These are phyloP conservation scores for Talaromyces sp. DNA, from an alignment of 2,329 filamentous ascomycete species.

Conservation along the genomic window DNA sequence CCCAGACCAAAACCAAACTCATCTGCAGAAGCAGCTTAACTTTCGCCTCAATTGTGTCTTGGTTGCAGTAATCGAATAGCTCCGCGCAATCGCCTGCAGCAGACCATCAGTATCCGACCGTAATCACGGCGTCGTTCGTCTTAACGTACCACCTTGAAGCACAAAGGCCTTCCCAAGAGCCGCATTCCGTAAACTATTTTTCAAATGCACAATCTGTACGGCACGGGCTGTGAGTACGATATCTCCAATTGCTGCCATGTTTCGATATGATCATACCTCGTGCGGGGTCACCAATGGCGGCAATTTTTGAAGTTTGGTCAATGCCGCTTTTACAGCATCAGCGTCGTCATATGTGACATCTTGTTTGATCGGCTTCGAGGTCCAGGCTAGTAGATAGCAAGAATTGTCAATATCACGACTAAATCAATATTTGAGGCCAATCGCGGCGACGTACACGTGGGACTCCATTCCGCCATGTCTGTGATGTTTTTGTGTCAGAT, in stretches of 20 bases:
- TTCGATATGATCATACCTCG: conserved; percentile 31
- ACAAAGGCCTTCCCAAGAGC: conserved; percentile 88
- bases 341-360: conserved; percentile 47
- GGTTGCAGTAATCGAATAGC: conserved; percentile 93
- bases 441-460: conserved; percentile 24
- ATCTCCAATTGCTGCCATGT: background rate
- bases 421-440: background rate
- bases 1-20: conserved; percentile 94
- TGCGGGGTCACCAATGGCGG: conserved; percentile 48
- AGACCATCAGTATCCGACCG: background rate
- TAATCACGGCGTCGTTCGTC: background rate
- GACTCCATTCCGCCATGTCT: conserved; percentile 30
- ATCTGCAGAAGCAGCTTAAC: conserved; percentile 96
- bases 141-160: conserved; percentile 71
- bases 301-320: conserved; percentile 43
- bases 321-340: conserved; percentile 36
- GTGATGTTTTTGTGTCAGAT: background rate
- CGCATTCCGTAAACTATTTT: conserved; percentile 75
- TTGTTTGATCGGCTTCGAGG: conserved; percentile 45
- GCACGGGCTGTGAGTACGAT: background rate
- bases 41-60: conserved; percentile 87
- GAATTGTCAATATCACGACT: background rate
- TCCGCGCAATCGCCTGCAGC: conserved; percentile 75
- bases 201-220: conserved; percentile 67
- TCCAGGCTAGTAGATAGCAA: conserved; percentile 35